Evolutionary conservation across 2,329 filamentous ascomycete genomes (phyloP).

Genomic region (Pseudogymnoascus sp.): DNA sequence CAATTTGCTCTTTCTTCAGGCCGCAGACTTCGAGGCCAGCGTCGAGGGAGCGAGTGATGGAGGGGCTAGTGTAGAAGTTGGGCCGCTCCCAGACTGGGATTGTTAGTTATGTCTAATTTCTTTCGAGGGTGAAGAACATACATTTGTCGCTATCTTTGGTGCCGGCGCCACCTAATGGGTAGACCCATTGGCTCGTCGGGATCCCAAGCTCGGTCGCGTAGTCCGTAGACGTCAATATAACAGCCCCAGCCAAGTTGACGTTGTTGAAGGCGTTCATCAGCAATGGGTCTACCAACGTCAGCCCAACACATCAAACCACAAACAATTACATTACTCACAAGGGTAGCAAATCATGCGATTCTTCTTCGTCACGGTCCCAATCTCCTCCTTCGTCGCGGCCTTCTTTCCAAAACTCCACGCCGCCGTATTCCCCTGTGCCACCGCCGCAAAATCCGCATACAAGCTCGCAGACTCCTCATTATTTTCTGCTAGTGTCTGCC

Average conservation of each 20-base stretch:
- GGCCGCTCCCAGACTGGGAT: conserved; percentile 52
- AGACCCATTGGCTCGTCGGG: conserved; percentile 51
- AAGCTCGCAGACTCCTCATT: conserved; percentile 49
- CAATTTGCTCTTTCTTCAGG: conserved; percentile 43
- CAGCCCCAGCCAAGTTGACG: conserved; percentile 54
- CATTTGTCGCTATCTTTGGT: conserved; percentile 50
- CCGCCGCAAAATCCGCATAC: conserved; percentile 52
- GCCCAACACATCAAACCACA: conserved; percentile 9
- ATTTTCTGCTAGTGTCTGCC: conserved; percentile 48
- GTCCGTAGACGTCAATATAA: conserved; percentile 50
- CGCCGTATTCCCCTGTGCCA: conserved; percentile 44
- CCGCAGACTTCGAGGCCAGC: conserved; percentile 41
- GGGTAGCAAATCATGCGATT: conserved; percentile 64
- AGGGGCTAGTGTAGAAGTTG: conserved; percentile 48
- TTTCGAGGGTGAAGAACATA: conserved; percentile 24
- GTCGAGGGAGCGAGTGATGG: conserved; percentile 50
- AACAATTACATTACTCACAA: conserved; percentile 37
- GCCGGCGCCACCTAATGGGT: conserved; percentile 55
- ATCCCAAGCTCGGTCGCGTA: conserved; percentile 47
- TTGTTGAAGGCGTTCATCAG: conserved; percentile 67
- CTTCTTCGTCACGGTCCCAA: conserved; percentile 44
- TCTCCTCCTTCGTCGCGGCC: conserved; percentile 39
- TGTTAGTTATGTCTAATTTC: conserved; percentile 10
- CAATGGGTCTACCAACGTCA: conserved; percentile 46
- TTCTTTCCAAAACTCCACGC: conserved; percentile 49